Percentiles rank a stretch among this genome's conserved stretches.
phyloP scores from a whole-genome alignment of 352 stramenopile genomes.

The Globisporangium emineosum region DNA sequence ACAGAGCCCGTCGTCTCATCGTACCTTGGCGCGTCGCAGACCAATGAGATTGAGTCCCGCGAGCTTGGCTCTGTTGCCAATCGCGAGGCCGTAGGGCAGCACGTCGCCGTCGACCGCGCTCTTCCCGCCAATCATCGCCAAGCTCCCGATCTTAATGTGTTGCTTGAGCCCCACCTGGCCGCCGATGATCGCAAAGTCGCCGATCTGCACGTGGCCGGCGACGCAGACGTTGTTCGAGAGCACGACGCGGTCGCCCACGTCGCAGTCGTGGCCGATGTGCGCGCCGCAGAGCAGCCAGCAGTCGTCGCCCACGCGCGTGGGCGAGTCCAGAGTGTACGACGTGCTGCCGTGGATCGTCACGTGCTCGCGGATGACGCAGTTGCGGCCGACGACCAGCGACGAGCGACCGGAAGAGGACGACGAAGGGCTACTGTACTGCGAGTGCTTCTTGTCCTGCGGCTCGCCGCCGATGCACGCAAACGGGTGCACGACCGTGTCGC shows the following conservation, averaged over 20 bases:
- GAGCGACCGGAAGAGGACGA: not conserved
- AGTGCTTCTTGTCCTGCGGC: constrained; percentile 83
- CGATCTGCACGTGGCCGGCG: constrained; percentile 75
- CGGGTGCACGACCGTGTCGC: constrained; percentile 54
- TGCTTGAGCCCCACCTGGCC: constrained; percentile 81
- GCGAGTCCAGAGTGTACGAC: constrained; percentile 45
- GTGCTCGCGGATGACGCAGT: constrained; percentile 82
- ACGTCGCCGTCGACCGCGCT: constrained; percentile 83
- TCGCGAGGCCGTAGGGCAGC: constrained; percentile 69
- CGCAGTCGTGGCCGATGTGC: constrained; percentile 71
- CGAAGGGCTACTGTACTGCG: not conserved
- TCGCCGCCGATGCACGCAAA: constrained; percentile 75
- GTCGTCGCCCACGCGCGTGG: constrained; percentile 65
- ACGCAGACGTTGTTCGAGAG: constrained; percentile 84
- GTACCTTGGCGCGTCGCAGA: constrained; percentile 51
- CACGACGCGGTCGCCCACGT: constrained; percentile 62
- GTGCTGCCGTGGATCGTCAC: constrained; percentile 81
- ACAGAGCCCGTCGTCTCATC: not conserved
- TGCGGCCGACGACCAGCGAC: constrained; percentile 50
- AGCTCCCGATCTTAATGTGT: constrained; percentile 57
- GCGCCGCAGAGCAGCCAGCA: constrained; percentile 79
- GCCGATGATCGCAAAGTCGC: constrained; percentile 70
- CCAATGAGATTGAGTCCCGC: constrained; percentile 74
- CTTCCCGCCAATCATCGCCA: constrained; percentile 77
- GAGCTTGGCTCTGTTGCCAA: constrained; percentile 77